Conservation (phyloP, 768 basidiomycete genomes). For the Lentinula guzmanii region DNA sequence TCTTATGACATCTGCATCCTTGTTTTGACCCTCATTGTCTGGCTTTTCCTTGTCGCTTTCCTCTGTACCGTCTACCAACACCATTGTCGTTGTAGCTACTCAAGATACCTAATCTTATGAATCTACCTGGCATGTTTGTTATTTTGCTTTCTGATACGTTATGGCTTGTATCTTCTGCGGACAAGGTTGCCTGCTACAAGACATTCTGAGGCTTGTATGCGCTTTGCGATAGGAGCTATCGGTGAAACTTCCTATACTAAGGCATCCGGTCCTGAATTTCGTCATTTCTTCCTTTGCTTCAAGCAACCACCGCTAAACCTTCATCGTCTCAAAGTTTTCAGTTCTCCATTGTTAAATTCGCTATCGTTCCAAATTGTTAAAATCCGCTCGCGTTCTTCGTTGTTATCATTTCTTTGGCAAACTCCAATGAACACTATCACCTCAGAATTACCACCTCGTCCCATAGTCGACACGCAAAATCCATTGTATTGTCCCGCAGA, state of each 20-base stretch:
- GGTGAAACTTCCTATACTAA: not conserved
- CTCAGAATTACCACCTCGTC: conserved; percentile 16
- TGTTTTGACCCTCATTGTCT: not conserved
- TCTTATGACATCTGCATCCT: not conserved
- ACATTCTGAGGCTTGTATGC: not conserved
- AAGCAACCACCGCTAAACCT: not conserved
- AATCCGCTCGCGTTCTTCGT: not conserved
- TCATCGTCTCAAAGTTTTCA: not conserved
- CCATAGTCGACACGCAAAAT: conserved; percentile 42
- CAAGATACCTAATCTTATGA: not conserved
- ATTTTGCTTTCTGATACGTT: not conserved
- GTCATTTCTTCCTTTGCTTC: not conserved
- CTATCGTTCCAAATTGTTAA: not conserved
- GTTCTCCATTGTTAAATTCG: not conserved
- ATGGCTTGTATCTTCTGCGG: not conserved
- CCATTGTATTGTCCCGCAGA: conserved; percentile 53
- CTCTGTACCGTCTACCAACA: not conserved
- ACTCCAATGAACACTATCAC: not conserved
- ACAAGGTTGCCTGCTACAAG: too few relatives aligned
- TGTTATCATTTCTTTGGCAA: not conserved
- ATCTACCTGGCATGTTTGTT: not conserved
- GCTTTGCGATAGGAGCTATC: not conserved
- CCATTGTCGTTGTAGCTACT: not conserved
- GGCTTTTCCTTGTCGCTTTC: not conserved
- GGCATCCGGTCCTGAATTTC: not conserved